Evolutionary conservation across 495 filamentous ascomycete genomes (phyloP), one percentile per base, ranked within the genome.

Genomic region (Sporormia fimetaria): DNA sequence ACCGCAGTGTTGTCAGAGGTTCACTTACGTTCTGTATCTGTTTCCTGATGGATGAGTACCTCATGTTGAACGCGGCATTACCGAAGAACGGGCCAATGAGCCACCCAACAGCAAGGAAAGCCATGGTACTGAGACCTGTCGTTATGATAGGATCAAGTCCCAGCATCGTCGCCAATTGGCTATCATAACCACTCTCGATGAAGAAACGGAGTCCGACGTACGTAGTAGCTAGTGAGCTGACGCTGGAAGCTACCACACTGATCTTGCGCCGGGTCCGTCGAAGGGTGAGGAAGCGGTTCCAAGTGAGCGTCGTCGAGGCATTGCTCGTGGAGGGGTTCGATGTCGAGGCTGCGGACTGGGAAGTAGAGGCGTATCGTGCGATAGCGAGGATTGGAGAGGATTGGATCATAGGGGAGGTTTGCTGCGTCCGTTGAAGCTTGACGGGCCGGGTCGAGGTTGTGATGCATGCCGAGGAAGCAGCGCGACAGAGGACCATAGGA

Each of bases 261-360:
- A 83, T 81, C 35, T 81, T 73, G 10, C 90, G 81, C 15, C 88
- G 83, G 23, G 74, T 77, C 37, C 80, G 78, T 56, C 90, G 88
- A 33, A 96, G 79, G 49, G 70, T 70, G 71, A 98, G 87, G 74
- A 93, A 98, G 26, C 75, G 75, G 66, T 95, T 81, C 90, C 90
- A 98, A 63, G 86, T 76, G 14, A 94, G 75, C 12, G 39, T 37
- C 18, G 40, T 24, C 3, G 32, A 15, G 20, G 26, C n/a, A n/a
- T n/a, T n/a, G n/a, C n/a, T n/a, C n/a, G n/a, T n/a, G n/a, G n/a
- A n/a, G n/a, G n/a, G n/a, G n/a, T n/a, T n/a, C n/a, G n/a, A n/a
- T n/a, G n/a, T n/a, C n/a, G n/a, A n/a, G n/a, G n/a, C n/a, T n/a
- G n/a, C n/a, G n/a, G n/a, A n/a, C n/a, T n/a, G n/a, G n/a, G n/a